phyloP scores from a whole-genome alignment of 2,329 filamentous ascomycete genomes.

The Remersonia thermophila region DNA sequence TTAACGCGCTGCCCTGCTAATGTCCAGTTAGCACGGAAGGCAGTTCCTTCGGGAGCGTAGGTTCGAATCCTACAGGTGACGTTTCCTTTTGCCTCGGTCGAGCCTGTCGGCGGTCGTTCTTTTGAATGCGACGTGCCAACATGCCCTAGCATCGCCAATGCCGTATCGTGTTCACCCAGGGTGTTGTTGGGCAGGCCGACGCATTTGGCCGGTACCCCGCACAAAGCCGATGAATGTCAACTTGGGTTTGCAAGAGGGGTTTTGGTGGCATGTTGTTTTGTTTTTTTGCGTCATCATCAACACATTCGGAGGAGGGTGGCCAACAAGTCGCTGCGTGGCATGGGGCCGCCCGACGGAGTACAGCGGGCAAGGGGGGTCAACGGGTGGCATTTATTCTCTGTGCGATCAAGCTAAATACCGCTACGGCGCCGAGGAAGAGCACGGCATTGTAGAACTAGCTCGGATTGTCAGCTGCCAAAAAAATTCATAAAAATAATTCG shows the following conservation, averaged over 20 bases:
- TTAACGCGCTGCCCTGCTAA: slow-evolving; percentile 17
- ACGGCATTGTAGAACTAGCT: slow-evolving; percentile 94
- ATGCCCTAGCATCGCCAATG: no score
- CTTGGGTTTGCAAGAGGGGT: no score
- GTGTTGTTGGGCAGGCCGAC: no score
- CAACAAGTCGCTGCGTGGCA: no score
- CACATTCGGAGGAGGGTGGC: no score
- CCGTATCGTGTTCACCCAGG: no score
- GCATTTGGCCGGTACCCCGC: no score
- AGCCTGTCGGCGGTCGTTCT: not conserved
- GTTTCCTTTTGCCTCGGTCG: slow-evolving; percentile 1
- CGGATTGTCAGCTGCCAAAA: slow-evolving; percentile 9
- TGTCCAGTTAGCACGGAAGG: slow-evolving; percentile 7
- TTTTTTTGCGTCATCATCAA: no score
- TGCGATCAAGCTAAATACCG: slow-evolving; percentile 84
- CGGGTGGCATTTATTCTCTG: slow-evolving; percentile 59
- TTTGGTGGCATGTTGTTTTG: no score
- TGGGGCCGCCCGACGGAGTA: no score
- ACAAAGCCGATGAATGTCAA: no score
- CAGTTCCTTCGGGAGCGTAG: slow-evolving; percentile 15
- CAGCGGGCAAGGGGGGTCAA: not conserved
- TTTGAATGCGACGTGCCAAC: no score
- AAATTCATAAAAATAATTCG: not conserved
- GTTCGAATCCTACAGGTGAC: slow-evolving; percentile 17
- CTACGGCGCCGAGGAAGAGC: slow-evolving; percentile 90